phyloP scores from a whole-genome alignment of 2,329 filamentous ascomycete species.

The Trichothecium sympodiale region DNA sequence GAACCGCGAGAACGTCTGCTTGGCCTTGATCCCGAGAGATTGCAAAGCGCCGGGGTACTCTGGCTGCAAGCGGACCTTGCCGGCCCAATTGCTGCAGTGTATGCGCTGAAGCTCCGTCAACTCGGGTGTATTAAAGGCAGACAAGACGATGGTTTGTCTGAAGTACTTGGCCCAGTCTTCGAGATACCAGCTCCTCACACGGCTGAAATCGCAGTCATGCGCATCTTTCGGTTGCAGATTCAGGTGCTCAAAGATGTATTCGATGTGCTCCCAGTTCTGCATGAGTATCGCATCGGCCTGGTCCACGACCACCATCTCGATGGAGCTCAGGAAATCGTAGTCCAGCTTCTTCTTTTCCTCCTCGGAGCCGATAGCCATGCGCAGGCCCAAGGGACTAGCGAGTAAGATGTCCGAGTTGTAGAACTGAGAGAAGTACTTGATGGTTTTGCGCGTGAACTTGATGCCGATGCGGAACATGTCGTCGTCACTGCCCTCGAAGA shows the following conservation, averaged over 20 bases:
- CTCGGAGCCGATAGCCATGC: constrained; percentile 80
- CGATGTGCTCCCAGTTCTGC: constrained; percentile 97
- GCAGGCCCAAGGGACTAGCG: constrained; percentile 78
- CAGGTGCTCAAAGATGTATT: constrained; percentile 82
- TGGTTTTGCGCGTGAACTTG: constrained; percentile 91
- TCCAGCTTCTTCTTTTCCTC: constrained; percentile 53
- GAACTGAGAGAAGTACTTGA: constrained; percentile 92
- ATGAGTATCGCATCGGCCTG: constrained; percentile 88
- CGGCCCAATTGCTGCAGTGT: constrained; percentile 70
- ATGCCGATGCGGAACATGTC: constrained; percentile 95
- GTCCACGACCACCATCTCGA: constrained; percentile 83
- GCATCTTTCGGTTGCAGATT: constrained; percentile 83
- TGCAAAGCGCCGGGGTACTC: constrained; percentile 64
- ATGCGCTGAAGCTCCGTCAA: constrained; percentile 68
- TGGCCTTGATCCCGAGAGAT: constrained; percentile 58
- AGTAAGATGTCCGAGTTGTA: constrained; percentile 95
- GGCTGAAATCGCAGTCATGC: constrained; percentile 87
- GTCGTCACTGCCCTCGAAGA: constrained; percentile 92
- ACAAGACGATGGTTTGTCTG: constrained; percentile 75
- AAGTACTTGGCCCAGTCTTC: constrained; percentile 71
- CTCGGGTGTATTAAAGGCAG: constrained; percentile 80
- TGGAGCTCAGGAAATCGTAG: constrained; percentile 84
- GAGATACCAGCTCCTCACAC: constrained; percentile 86
- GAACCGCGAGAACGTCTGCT: constrained; percentile 86
- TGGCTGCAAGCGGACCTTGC: constrained; percentile 63